Evolutionary conservation across 1,284 basidiomycete species (phyloP), one percentile per base, ranked within the genome.

Genomic region (Fomitiporia mediterranea): DNA sequence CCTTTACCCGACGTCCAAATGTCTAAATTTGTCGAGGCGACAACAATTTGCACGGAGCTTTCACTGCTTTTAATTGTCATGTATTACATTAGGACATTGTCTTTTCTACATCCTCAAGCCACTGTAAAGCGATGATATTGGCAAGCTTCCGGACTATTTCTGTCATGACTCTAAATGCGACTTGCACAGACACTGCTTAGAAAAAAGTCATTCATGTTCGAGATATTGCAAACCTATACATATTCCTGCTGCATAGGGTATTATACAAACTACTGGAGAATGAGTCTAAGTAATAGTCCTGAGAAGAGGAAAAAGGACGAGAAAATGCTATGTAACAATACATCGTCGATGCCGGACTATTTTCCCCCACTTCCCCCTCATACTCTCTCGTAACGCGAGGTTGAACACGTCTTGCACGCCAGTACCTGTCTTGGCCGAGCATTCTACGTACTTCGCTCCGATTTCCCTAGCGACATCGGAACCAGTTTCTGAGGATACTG

Each of bases 371-470:
- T 79, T 75, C 17, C 84, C 79, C 62, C 79, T 84, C 82, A 95
- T 80, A 66, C 92, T 91, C 76, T 96, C 92, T 68, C 83, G 83
- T 53, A 98, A 74, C 4, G 96, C 96, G 7, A 90, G 81, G 59
- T 89, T 83, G 71, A 99, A 99, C 44, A 99, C 95, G 55, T 96
- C 92, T 60, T 89, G 84, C 30, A 99, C 94, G 38, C 94, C 94
- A 27, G 78, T 77, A 13, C 92, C 91, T 21, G 87, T 86, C 78
- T 97, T 96, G 46, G 96, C 92, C 19, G 89, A 93, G 72, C 96
- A 99, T 72, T 99, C 95, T 61, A 91, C 77, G 69, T 98, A 98
- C 69, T 83, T 86, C n/a, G 96, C 95, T 21, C 93, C 92, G 57
- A 99, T 98, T 67, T 97, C 92, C 63, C 83, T 83, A 13, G 94